These are phyloP conservation scores for Phascolomyces articulosus DNA, from an alignment of 371 early-diverging fungal genomes.

Conservation along the genomic window DNA sequence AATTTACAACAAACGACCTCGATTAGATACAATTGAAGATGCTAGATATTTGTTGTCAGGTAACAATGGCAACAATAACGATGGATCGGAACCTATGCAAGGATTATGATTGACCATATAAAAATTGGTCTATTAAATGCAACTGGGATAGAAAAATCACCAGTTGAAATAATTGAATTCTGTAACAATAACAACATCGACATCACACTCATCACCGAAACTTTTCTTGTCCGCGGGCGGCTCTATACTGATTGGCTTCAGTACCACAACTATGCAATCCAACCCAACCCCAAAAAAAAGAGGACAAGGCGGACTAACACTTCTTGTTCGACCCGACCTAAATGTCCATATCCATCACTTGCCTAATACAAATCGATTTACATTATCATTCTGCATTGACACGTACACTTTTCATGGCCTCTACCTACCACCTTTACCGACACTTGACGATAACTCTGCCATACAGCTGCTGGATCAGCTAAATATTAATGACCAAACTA, in stretches of 20 bases:
- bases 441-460: not conserved
- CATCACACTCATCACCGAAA: conserved; percentile 6
- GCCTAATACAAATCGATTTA: not conserved
- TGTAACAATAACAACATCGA: conserved; percentile 1
- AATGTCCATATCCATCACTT: not conserved
- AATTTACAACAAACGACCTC: not conserved
- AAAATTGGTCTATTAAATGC: conserved; percentile 11
- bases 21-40: not conserved
- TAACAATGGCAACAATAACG: not conserved
- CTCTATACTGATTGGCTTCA: conserved; percentile 9
- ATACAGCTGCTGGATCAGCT: not conserved
- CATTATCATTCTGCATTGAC: not conserved
- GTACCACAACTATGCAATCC: conserved; percentile 2
- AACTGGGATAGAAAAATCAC: not conserved
- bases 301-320: not conserved
- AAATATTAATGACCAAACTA: not conserved
- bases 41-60: not conserved
- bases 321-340: not conserved
- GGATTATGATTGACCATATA: conserved; percentile 1
- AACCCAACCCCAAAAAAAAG: not conserved
- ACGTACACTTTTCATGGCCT: conserved; percentile 2
- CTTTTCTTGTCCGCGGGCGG: not conserved
- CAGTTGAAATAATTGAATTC: conserved; percentile 1
- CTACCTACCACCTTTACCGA: not conserved
- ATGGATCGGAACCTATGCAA: not conserved